Conservation (phyloP, 2,329 filamentous ascomycete species). For the Stachybotrys elegans region DNA sequence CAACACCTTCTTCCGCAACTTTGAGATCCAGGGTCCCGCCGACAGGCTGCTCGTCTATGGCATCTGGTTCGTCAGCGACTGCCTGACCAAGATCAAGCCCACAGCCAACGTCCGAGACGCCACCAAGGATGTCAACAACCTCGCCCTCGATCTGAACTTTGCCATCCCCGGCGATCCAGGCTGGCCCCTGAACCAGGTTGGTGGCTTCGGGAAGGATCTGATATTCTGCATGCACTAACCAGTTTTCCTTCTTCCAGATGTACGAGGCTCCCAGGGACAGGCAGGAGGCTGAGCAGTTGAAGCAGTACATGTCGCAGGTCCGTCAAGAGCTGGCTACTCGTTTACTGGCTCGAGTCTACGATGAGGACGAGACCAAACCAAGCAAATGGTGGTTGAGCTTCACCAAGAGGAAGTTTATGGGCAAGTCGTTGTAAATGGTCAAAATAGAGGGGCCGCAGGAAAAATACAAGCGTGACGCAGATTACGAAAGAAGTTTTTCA, state of each 20-base stretch:
- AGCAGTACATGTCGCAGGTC: slow-evolving; percentile 88
- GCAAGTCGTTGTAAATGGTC: slow-evolving; percentile 66
- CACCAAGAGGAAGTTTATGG: slow-evolving; percentile 99
- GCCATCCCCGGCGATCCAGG: slow-evolving; percentile 88
- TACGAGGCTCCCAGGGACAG: slow-evolving; percentile 85
- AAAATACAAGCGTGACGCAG: slow-evolving; percentile 2
- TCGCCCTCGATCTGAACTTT: slow-evolving; percentile 89
- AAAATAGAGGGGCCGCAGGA: not conserved
- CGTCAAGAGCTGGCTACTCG: slow-evolving; percentile 83
- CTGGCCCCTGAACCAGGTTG: slow-evolving; percentile 85
- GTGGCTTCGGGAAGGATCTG: too few species aligned
- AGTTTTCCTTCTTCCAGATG: slow-evolving; percentile 46
- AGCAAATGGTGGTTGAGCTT: slow-evolving; percentile 98
- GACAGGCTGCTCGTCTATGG: slow-evolving; percentile 95
- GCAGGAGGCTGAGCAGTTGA: slow-evolving; percentile 82
- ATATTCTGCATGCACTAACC: not conserved
- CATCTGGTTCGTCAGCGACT: slow-evolving; percentile 91
- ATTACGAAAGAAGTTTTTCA: too few species aligned
- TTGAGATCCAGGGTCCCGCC: slow-evolving; percentile 94
- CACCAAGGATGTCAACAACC: slow-evolving; percentile 76
- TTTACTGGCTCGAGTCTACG: slow-evolving; percentile 81
- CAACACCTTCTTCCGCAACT: slow-evolving; percentile 99
- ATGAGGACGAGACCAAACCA: slow-evolving; percentile 67
- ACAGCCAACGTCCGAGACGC: slow-evolving; percentile 55
- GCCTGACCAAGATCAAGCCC: slow-evolving; percentile 80